Percentiles rank a stretch among this genome's conserved stretches.
phyloP scores from a whole-genome alignment of 129 eudicot species.

The Arctium minus region DNA sequence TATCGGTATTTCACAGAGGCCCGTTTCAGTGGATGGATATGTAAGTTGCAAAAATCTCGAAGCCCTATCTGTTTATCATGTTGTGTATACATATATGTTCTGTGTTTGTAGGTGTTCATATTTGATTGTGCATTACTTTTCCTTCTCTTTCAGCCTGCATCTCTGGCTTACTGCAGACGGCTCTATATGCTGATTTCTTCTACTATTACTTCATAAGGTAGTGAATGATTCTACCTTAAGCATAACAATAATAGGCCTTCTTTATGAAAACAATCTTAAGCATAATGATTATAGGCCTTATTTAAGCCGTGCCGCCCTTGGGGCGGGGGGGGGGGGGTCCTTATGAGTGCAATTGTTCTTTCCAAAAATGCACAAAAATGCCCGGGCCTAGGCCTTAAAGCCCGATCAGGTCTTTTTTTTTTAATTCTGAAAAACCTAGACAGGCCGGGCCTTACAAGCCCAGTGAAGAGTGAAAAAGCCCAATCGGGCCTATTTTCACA shows the following conservation, averaged over 20 bases:
- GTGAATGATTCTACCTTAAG: neutral
- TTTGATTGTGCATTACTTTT: neutral
- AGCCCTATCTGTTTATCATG: neutral
- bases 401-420: no score
- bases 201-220: slow-evolving; percentile 88
- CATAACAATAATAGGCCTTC: neutral
- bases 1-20: slow-evolving; percentile 72
- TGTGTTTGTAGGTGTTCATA: neutral
- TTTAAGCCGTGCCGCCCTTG: no score
- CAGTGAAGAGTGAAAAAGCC: no score
- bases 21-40: slow-evolving; percentile 63
- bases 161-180: slow-evolving; percentile 81
- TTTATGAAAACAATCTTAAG: neutral
- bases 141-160: slow-evolving; percentile 50
- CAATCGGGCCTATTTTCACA: no score
- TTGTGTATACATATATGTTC: neutral
- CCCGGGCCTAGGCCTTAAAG: no score
- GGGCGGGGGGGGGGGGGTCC: no score
- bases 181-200: slow-evolving; percentile 93
- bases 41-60: slow-evolving; percentile 36
- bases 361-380: no score
- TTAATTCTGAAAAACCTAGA: no score
- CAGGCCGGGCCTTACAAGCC: no score
- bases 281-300: neutral
- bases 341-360: no score